These are phyloP conservation scores for Crithidia brevicula DNA, from an alignment of 208 protist species.

Conservation along the genomic window DNA sequence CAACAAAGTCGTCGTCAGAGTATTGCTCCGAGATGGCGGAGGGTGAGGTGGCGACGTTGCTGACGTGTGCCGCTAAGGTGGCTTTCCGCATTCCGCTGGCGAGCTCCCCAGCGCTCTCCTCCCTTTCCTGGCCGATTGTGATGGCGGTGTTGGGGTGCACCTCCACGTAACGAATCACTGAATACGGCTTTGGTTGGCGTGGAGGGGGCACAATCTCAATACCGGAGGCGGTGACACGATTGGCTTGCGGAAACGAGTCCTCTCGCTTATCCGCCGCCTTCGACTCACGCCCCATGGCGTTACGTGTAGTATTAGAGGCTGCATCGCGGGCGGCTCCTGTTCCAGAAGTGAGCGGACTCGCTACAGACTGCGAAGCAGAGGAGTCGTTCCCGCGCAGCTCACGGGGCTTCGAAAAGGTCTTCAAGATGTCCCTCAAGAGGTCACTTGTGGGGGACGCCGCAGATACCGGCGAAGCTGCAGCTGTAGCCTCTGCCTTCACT, in stretches of 20 bases:
- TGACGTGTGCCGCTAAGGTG: neutral
- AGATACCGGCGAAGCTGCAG: slow-evolving; percentile 9
- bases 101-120: neutral
- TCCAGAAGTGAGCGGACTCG: neutral
- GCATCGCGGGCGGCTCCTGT: neutral
- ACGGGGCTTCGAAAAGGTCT: slow-evolving; percentile 53
- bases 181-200: slow-evolving; percentile 51
- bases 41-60: neutral
- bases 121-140: neutral
- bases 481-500: too few relatives aligned
- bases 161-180: slow-evolving; percentile 48
- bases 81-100: neutral
- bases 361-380: neutral
- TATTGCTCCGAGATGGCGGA: slow-evolving; percentile 4
- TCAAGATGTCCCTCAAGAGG: slow-evolving; percentile 49
- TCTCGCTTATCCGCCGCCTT: neutral
- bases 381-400: slow-evolving; percentile 1
- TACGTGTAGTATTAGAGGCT: too few relatives aligned
- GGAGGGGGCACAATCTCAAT: slow-evolving; percentile 46
- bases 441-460: slow-evolving; percentile 10
- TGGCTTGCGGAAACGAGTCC: neutral
- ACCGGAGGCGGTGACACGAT: slow-evolving; percentile 18
- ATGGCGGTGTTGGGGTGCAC: slow-evolving; percentile 6
- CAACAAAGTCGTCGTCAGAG: neutral
- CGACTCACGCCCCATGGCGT: too few relatives aligned